These are phyloP conservation scores for Hypericum androsaemum DNA, from an alignment of 345 rosid species.

Conservation along the genomic window DNA sequence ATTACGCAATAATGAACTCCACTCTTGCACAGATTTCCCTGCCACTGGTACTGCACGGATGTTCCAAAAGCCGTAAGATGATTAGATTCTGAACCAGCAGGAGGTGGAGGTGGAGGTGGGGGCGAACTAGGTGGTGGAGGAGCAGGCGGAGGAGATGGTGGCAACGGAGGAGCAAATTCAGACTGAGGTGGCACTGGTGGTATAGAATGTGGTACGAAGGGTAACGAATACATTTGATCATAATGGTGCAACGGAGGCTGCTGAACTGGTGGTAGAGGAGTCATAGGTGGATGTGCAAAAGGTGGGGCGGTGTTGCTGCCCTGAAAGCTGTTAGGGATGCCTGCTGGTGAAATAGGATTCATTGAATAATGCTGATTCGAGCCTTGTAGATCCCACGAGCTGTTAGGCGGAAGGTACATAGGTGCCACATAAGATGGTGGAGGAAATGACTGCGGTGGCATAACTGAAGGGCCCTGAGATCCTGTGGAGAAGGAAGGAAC, in stretches of 20 bases:
- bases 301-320: slow-evolving; percentile 50
- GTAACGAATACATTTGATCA: slow-evolving; percentile 53
- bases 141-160: slow-evolving; percentile 68
- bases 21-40: slow-evolving; percentile 75
- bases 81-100: slow-evolving; percentile 32
- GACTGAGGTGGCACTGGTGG: slow-evolving; percentile 36
- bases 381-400: slow-evolving; percentile 72
- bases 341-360: slow-evolving; percentile 44
- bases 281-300: slow-evolving; percentile 60
- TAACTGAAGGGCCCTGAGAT: slow-evolving; percentile 44
- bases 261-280: slow-evolving; percentile 64
- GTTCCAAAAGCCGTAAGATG: slow-evolving; percentile 36
- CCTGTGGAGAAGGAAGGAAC: slow-evolving; percentile 41
- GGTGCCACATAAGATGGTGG: slow-evolving; percentile 67
- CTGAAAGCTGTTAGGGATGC: slow-evolving; percentile 39
- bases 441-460: slow-evolving; percentile 59
- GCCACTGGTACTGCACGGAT: slow-evolving; percentile 51
- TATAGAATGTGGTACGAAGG: slow-evolving; percentile 36
- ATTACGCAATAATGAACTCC: slow-evolving; percentile 84
- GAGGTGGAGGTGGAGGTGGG: slow-evolving; percentile 40
- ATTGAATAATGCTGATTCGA: slow-evolving; percentile 42
- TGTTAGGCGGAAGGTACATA: slow-evolving; percentile 47
- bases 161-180: slow-evolving; percentile 32
- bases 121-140: slow-evolving; percentile 91
- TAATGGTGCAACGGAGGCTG: slow-evolving; percentile 50